A percentile compares a stretch with the other conserved stretches of the same genome.
Conservation (phyloP, 2,329 filamentous ascomycete genomes). For the Alternaria conjuncta region DNA sequence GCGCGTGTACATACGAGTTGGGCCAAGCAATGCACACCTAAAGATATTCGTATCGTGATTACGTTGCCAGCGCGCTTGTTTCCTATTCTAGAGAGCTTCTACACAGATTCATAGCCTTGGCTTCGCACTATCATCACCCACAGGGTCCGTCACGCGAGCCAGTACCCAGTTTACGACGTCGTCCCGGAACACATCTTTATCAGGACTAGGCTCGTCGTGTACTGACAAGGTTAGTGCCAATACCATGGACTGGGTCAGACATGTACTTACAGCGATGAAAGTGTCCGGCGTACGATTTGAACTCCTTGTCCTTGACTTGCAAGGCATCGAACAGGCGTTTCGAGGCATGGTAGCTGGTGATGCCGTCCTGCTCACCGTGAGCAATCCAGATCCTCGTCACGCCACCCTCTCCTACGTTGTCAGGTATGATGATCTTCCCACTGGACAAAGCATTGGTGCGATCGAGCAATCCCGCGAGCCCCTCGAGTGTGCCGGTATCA, state of each 20-base stretch:
- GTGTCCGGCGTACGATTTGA: conserved; percentile 76
- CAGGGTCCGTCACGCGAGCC: conserved; percentile 39
- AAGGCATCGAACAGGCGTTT: conserved; percentile 67
- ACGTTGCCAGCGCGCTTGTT: conserved; percentile 13
- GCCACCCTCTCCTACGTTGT: conserved; percentile 56
- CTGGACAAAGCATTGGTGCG: conserved; percentile 67
- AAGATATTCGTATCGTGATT: conserved; percentile 2
- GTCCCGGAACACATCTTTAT: conserved; percentile 43
- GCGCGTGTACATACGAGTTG: conserved; percentile 8
- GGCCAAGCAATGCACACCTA: background rate
- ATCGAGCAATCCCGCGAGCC: conserved; percentile 77
- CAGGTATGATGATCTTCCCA: conserved; percentile 58
- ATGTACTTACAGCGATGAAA: conserved; percentile 70
- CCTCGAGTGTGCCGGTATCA: conserved; percentile 84
- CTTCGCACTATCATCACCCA: conserved; percentile 37
- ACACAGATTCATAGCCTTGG: conserved; percentile 38
- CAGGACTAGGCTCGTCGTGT: conserved; percentile 45
- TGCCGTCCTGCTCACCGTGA: conserved; percentile 77
- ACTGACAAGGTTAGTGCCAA: conserved; percentile 34
- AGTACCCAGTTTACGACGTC: conserved; percentile 48
- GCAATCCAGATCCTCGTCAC: conserved; percentile 72
- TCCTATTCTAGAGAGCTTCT: conserved; percentile 8
- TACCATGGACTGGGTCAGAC: background rate
- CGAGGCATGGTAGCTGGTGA: conserved; percentile 70
- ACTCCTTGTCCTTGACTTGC: conserved; percentile 69